Conservation (phyloP, 164 flowering plant genomes). For the Saururus chinensis region DNA sequence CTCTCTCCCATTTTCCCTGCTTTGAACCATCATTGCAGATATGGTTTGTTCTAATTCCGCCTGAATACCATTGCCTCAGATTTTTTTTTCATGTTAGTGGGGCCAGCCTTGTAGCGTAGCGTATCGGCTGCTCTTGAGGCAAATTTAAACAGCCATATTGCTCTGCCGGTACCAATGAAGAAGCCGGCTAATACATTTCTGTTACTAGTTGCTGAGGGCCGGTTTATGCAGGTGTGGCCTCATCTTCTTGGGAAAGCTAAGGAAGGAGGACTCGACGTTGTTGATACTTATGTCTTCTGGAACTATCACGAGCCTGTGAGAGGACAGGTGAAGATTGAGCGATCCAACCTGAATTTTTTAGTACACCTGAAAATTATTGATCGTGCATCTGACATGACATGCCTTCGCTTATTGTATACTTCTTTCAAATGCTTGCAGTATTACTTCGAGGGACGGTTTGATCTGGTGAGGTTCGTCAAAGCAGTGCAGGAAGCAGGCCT, state of each 20-base stretch:
- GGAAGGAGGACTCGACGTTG: conserved; percentile 58
- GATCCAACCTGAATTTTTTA: neutral
- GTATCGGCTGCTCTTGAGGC: too few species aligned
- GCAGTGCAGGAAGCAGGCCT: conserved; percentile 50
- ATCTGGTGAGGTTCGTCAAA: conserved; percentile 46
- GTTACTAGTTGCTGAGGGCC: neutral
- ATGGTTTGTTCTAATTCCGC: too few species aligned
- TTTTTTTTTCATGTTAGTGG: neutral
- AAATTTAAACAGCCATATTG: too few species aligned
- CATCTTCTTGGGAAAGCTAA: conserved; percentile 41
- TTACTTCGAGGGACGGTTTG: conserved; percentile 44
- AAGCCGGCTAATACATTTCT: too few species aligned
- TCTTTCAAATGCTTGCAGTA: conserved; percentile 23
- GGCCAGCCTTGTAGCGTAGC: neutral
- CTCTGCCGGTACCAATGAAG: too few species aligned
- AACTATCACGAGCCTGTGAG: conserved; percentile 47
- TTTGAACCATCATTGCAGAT: neutral
- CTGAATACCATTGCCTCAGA: too few species aligned
- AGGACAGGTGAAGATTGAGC: conserved; percentile 27
- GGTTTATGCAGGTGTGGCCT: conserved; percentile 36
- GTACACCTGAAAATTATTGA: neutral
- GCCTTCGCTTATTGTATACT: neutral
- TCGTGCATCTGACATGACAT: neutral
- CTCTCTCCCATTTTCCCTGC: neutral
- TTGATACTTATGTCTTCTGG: conserved; percentile 60